Base-by-base conservation (phyloP, 805 yeast genomes). In the Candida broadrunensis region DNA sequence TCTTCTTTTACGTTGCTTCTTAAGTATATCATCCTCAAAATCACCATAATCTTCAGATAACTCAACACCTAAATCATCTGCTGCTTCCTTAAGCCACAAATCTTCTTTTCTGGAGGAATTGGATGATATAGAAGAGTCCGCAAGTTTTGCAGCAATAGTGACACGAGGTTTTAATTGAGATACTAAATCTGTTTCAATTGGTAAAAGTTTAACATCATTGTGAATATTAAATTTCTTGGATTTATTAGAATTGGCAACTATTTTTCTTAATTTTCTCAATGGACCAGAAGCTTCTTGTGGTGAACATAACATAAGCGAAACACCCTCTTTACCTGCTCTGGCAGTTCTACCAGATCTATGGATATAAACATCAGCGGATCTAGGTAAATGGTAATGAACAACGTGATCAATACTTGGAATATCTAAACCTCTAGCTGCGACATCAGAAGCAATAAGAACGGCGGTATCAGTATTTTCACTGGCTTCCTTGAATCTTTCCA, bases 301-400 rank as follows among this genome's bases (percentile, higher is more conserved):
- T 4, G 96, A 86, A 55, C 97, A 88, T 39, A 93, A 70, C 78
- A 89, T 81, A 37, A 93, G 83, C 2, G 97, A 85, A n/a, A 93
- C 96, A 72, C 99, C 99, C 58, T 87, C 91, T 36, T 69, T 73
- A 1, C 91, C 93, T 1, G 95, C 97, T 72, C 99, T 84, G 0
- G 96, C 98, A n/a, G 99, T 93, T 76, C 99, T 82, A 46, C 99
- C 99, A 1, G 97, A 87, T 61, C 99, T 77, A 64, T 93, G 99
- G 51, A 93, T 83, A 57, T 93, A 93, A 37, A 88, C 81, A 56
- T 93, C 99, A 0, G 97, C 97, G 13, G 95, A 75, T 47, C 98
- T 75, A 9, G 99, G 98, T 46, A 93, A 73, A 63, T 93, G 97
- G 57, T 91, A 93, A 62, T 93, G 99, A 16, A 91, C 86, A 36